Evolutionary conservation across 2,329 filamentous ascomycete species (phyloP).

Genomic region (Blastomyces gilchristii): DNA sequence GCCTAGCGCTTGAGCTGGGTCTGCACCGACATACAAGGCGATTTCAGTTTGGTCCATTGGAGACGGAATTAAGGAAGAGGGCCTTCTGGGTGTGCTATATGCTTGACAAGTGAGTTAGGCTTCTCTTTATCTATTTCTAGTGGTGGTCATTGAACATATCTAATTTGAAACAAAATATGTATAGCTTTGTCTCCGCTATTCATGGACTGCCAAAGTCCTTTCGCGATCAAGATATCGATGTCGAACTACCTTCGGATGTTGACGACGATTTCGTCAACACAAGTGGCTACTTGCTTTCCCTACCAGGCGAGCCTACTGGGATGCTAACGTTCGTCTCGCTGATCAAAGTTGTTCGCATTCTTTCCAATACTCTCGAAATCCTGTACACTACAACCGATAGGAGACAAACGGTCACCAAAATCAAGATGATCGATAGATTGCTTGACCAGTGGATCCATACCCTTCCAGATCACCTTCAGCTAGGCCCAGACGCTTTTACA

Average conservation of each 20-base stretch:
- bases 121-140: too few relatives aligned
- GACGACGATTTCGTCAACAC: slow-evolving; percentile 14
- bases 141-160: neutral
- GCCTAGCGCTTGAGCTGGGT: slow-evolving; percentile 12
- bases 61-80: slow-evolving; percentile 13
- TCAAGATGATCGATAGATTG: slow-evolving; percentile 10
- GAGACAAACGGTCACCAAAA: slow-evolving; percentile 12
- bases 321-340: slow-evolving; percentile 14
- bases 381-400: slow-evolving; percentile 14
- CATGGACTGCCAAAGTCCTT: slow-evolving; percentile 13
- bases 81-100: slow-evolving; percentile 15
- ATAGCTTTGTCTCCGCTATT: slow-evolving; percentile 10
- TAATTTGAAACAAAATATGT: neutral
- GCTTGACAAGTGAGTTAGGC: slow-evolving; percentile 8
- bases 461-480: slow-evolving; percentile 13
- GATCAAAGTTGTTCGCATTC: slow-evolving; percentile 12
- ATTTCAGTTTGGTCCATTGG: slow-evolving; percentile 13
- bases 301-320: slow-evolving; percentile 13
- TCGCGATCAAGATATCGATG: slow-evolving; percentile 13
- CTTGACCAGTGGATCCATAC: slow-evolving; percentile 13
- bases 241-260: slow-evolving; percentile 11
- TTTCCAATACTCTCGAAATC: slow-evolving; percentile 13
- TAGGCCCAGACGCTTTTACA: slow-evolving; percentile 4
- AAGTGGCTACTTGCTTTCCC: slow-evolving; percentile 11
- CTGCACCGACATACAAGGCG: slow-evolving; percentile 13